Evolutionary conservation across 179 eudicot species (phyloP), one percentile per base, ranked within the genome.

Genomic region (Beta macrorhiza): DNA sequence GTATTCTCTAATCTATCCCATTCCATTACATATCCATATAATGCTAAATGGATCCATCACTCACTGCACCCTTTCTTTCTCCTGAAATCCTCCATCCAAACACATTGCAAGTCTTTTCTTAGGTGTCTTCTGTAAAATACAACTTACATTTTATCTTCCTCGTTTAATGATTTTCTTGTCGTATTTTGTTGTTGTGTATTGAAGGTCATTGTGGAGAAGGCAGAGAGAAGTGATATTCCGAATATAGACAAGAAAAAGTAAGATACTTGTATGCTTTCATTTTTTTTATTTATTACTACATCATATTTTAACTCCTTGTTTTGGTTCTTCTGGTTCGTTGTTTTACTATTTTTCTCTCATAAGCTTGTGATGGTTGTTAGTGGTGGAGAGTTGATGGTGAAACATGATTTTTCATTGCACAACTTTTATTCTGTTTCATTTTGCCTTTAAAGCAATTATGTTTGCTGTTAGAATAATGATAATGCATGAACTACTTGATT

Each of bases 201-300:
- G 70, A 56, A 82, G 94, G 94, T 91, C 74, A 91, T 91, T 77
- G 94, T 91, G 78, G 94, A 90, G 87, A 91, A 91, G 83, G 94
- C 94, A 2, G 94, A 90, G 85, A 87, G 88, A 84, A 91, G 94
- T 83, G 94, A 91, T 69, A 89, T 91, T 69, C 92, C 94, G 7
- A 88, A 89, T 57, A 91, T 91, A 47, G 94, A 91, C 87, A 91
- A 91, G 86, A 91, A 91, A 80, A 91, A 91, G 94, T 91, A 77
- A 84, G 88, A 69, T 80, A 0, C 44, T 67, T 57, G 55, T 74
- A 68, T 25, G 58, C 22, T 72, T 22, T 29, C 32, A 29, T 29
- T 0, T 29, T 29, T 29, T 29, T 73, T 51, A 0, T 29, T 29
- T 29, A 29, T 29, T 29, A 29, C 32, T 29, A 29, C 32, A 29